These are phyloP conservation scores for Salix arbutifolia DNA, from an alignment of 345 rosid species.

Conservation along the genomic window DNA sequence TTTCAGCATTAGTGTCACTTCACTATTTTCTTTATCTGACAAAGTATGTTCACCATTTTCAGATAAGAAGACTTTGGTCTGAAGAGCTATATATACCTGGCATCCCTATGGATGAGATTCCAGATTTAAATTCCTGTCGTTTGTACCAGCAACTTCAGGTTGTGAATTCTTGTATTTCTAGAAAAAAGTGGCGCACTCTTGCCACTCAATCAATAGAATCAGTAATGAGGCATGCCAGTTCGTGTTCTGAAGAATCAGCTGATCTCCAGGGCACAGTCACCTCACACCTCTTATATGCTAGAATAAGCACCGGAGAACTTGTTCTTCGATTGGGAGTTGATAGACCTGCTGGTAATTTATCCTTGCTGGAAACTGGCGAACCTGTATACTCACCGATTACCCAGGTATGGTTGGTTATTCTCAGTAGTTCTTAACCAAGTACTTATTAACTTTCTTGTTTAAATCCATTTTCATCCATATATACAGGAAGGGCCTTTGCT, in stretches of 20 bases:
- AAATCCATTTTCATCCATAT: conserved; percentile 16
- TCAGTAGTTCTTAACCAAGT: conserved; percentile 10
- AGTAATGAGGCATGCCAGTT: conserved; percentile 52
- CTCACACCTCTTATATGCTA: conserved; percentile 49
- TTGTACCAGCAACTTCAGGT: conserved; percentile 85
- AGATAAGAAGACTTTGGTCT: conserved; percentile 79
- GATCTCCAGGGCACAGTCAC: conserved; percentile 21
- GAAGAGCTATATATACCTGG: conserved; percentile 76
- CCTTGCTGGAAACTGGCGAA: conserved; percentile 91
- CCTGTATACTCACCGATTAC: conserved; percentile 76
- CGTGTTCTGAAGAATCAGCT: conserved; percentile 37
- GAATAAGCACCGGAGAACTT: conserved; percentile 58
- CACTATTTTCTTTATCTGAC: conserved; percentile 17
- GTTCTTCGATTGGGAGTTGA: conserved; percentile 71
- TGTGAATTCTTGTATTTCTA: conserved; percentile 80
- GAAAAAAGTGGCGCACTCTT: conserved; percentile 54
- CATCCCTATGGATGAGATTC: conserved; percentile 63
- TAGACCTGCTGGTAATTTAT: conserved; percentile 48
- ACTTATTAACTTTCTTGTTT: conserved; percentile 8
- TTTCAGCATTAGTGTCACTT: neutral
- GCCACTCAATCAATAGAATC: conserved; percentile 71
- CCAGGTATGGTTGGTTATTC: conserved; percentile 54
- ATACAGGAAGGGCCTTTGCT: conserved; percentile 90
- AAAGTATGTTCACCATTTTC: conserved; percentile 22
- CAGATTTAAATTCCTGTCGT: conserved; percentile 82